Evolutionary conservation across 1,139 yeast genomes (phyloP).

Genomic region (Geotrichum phurueaensis): DNA sequence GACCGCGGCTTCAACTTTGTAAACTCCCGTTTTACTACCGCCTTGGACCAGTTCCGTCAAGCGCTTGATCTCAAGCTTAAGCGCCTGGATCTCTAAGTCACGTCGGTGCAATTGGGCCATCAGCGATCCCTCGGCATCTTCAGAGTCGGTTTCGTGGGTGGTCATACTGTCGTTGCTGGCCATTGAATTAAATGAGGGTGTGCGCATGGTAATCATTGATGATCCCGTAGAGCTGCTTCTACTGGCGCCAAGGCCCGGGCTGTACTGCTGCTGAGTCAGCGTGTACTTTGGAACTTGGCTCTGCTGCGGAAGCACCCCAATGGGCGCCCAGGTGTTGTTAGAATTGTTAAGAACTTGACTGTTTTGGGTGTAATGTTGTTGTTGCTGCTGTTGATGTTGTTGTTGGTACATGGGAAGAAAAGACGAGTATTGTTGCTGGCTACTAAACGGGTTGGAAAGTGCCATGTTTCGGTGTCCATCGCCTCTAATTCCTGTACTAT

Average conservation of each 20-base stretch:
- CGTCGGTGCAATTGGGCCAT: constrained; percentile 18
- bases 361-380: constrained; percentile 1
- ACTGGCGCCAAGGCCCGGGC: not conserved
- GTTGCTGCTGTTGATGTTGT: constrained; percentile 7
- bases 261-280: constrained; percentile 7
- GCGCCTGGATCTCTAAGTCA: constrained; percentile 16
- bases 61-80: constrained; percentile 6
- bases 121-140: constrained; percentile 27
- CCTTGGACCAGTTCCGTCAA: constrained; percentile 1
- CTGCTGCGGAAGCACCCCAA: constrained; percentile 5
- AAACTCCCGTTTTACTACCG: not conserved
- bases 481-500: constrained; percentile 1
- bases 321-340: constrained; percentile 1
- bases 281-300: not conserved
- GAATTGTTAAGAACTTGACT: not conserved
- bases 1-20: constrained; percentile 24
- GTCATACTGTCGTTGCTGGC: not conserved
- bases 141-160: constrained; percentile 20
- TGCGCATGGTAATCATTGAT: not conserved
- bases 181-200: not conserved
- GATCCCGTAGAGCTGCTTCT: constrained; percentile 6
- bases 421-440: not conserved
- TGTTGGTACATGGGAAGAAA: not conserved
- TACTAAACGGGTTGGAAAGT: not conserved
- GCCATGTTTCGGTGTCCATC: constrained; percentile 3